Base-by-base conservation (phyloP, 2,329 filamentous ascomycete species). In the Bipolaris bicolor region DNA sequence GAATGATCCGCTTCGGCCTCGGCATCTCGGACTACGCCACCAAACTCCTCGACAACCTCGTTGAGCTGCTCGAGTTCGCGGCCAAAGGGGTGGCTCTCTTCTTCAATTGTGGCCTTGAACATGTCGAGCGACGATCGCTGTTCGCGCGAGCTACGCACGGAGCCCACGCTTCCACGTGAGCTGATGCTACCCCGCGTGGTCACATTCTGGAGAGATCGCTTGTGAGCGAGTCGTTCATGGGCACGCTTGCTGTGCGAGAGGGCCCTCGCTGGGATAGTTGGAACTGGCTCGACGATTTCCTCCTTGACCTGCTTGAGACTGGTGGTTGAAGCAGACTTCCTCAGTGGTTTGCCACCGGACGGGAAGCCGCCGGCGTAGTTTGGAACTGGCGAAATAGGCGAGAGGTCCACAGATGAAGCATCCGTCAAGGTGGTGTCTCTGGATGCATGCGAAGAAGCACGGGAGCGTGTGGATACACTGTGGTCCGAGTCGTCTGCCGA, bases 1-100 rank as follows among this genome's bases (percentile, higher is more conserved):
- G 85, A 81, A 69, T 91, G 84, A 75, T 96, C 92, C 53, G 91
- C 90, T 43, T 93, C 89, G 37, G 88, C 79, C 44, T 87, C 81
- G n/a, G 83, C 82, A 58, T 86, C 83, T 61, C 84, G 83, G 29
- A 87, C 82, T 0, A 76, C 78, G 46, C 74, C 73, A 40, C 87
- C 87, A 66, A 92, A 94, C 77, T 97, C 93, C 78, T 98, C 95
- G 0, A 90, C 94, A 15, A 97, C 85, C 77, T 98, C 95, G 51
- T 92, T 92, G 22, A 98, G 91, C 77, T 98, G 90, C 55, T 91
- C 92, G 51, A 98, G 82, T 77, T 99, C 95, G 49, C 89, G 88
- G 51, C 91, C 91, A 69, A 98, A 98, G 0, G 94, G 94, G 74
- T 95, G 86, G 44, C 77, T 34, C 76, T 84, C 62, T 72, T 75